Percentiles rank a stretch among this genome's conserved stretches.
Conservation (phyloP, 257 asterid species). For the Nicotiana benthamiana region DNA sequence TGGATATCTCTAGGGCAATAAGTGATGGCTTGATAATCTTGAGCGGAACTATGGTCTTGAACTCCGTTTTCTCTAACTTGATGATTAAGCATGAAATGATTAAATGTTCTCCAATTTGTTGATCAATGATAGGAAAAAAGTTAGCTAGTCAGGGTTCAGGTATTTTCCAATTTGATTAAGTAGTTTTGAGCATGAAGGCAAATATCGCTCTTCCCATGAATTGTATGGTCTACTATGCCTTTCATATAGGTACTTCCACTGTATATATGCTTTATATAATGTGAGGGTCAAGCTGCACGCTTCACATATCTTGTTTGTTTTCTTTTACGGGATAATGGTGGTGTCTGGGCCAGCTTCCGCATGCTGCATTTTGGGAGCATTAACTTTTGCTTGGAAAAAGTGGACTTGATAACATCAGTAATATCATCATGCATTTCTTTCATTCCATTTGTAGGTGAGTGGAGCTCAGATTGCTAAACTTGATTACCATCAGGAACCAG, state of each 20-base stretch:
- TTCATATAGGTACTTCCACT: neutral
- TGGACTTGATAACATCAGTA: neutral
- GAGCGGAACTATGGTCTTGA: neutral
- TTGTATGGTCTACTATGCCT: neutral
- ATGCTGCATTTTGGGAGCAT: neutral
- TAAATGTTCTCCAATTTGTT: neutral
- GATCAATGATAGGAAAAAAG: neutral
- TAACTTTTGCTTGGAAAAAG: neutral
- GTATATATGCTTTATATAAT: neutral
- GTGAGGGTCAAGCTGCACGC: neutral
- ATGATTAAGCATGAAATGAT: neutral
- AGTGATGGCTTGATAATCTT: neutral
- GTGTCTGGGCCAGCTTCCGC: neutral
- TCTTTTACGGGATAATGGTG: neutral
- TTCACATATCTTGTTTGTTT: neutral
- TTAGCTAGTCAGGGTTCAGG: neutral
- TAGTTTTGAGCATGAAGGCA: neutral
- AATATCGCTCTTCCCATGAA: neutral
- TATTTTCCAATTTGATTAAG: neutral
- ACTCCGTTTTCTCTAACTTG: slow-evolving; percentile 1
- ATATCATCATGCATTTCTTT: neutral
- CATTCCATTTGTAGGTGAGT: slow-evolving; percentile 38
- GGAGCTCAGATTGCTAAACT: slow-evolving; percentile 58
- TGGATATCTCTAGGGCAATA: neutral
- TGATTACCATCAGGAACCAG: slow-evolving; percentile 64